These are phyloP conservation scores for Macrolepiota albuminosa DNA, from an alignment of 768 basidiomycete genomes.

Conservation along the genomic window DNA sequence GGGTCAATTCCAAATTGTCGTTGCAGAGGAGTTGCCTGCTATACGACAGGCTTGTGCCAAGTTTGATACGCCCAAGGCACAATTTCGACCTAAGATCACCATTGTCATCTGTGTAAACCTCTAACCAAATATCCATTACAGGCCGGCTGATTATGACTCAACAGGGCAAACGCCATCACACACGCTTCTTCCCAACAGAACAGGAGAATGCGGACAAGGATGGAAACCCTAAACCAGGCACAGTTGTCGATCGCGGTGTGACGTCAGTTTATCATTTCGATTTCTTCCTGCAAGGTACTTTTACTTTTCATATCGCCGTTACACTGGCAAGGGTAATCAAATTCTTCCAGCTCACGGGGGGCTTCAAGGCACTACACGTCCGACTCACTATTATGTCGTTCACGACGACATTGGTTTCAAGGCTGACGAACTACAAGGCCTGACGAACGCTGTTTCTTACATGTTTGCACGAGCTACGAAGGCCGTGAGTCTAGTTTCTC, in stretches of 20 bases:
- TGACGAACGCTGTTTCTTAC: slow-evolving; percentile 70
- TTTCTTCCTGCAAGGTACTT: slow-evolving; percentile 61
- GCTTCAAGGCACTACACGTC: slow-evolving; percentile 65
- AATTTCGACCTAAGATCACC: slow-evolving; percentile 53
- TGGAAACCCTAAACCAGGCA: slow-evolving; percentile 74
- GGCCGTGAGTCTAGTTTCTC: slow-evolving; percentile 77
- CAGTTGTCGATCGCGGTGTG: slow-evolving; percentile 78
- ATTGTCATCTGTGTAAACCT: slow-evolving; percentile 72
- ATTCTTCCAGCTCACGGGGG: slow-evolving; percentile 55
- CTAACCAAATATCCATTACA: slow-evolving; percentile 8
- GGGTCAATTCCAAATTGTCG: slow-evolving; percentile 51
- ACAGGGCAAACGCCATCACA: slow-evolving; percentile 47
- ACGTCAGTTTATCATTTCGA: slow-evolving; percentile 63
- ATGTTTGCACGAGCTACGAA: slow-evolving; percentile 85
- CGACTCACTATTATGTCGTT: slow-evolving; percentile 80
- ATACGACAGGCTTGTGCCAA: slow-evolving; percentile 56
- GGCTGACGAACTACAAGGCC: slow-evolving; percentile 66
- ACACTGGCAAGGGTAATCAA: neutral
- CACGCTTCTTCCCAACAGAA: slow-evolving; percentile 62
- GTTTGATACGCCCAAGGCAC: slow-evolving; percentile 33
- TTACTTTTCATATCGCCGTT: neutral
- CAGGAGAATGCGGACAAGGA: slow-evolving; percentile 48
- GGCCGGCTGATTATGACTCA: slow-evolving; percentile 1
- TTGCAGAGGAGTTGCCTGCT: slow-evolving; percentile 58
- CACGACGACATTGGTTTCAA: slow-evolving; percentile 72